Percentiles rank a stretch among this genome's conserved stretches.
phyloP scores from a whole-genome alignment of 768 basidiomycete species.

The Candolleomyces aberdarensis region DNA sequence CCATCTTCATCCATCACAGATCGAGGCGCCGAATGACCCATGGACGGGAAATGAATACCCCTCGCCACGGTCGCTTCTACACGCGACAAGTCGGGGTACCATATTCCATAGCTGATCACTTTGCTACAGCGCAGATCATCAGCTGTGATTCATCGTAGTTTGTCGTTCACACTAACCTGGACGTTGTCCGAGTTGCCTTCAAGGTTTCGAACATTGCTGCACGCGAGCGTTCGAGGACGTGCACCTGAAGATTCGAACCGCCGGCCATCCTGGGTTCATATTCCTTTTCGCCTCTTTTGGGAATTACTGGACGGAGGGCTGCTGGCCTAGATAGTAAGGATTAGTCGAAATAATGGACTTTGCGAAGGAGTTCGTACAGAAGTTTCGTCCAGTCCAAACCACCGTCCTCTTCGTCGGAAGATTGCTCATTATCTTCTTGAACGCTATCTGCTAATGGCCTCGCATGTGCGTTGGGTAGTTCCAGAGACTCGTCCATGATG shows the following conservation, averaged over 20 bases:
- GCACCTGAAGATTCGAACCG: slow-evolving; percentile 74
- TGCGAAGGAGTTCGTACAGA: slow-evolving; percentile 35
- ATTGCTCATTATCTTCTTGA: slow-evolving; percentile 42
- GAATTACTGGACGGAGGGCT: slow-evolving; percentile 67
- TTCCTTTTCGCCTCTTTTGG: slow-evolving; percentile 96
- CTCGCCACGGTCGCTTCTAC: slow-evolving; percentile 69
- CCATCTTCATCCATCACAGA: slow-evolving; percentile 28
- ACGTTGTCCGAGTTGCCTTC: slow-evolving; percentile 66
- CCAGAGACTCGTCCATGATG: slow-evolving; percentile 62
- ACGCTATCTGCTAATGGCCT: slow-evolving; percentile 16
- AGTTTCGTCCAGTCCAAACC: slow-evolving; percentile 83
- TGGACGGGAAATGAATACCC: slow-evolving; percentile 78
- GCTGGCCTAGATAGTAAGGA: slow-evolving; percentile 28
- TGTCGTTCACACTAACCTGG: slow-evolving; percentile 50
- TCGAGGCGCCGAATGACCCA: slow-evolving; percentile 78
- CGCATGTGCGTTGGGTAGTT: slow-evolving; percentile 33
- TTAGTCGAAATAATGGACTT: slow-evolving; percentile 11
- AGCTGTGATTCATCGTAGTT: not conserved
- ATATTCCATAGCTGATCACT: slow-evolving; percentile 74
- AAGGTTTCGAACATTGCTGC: slow-evolving; percentile 87
- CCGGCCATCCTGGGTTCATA: slow-evolving; percentile 76
- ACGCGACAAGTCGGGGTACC: slow-evolving; percentile 64
- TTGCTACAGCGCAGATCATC: slow-evolving; percentile 45
- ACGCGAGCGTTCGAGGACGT: slow-evolving; percentile 76
- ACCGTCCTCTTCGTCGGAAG: slow-evolving; percentile 69